Conservation (phyloP, 306 rosid genomes). For the Albizia julibrissin region DNA sequence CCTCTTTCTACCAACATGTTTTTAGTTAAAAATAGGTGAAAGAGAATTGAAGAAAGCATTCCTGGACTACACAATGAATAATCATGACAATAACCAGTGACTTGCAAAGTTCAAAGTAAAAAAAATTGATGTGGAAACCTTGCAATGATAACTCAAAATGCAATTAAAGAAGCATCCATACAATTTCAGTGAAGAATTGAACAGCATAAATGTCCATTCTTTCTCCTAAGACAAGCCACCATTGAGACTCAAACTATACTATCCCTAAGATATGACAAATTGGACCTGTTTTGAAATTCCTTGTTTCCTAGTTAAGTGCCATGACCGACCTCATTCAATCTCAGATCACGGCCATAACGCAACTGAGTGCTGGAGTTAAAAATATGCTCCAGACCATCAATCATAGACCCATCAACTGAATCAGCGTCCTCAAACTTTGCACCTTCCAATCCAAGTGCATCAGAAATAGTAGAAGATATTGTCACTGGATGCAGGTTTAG, state of each 20-base stretch:
- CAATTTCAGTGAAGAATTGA: not conserved
- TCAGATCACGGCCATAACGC: conserved; percentile 94
- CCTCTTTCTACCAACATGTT: not conserved
- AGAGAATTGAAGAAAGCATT: conserved; percentile 13
- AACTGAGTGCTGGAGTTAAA: conserved; percentile 96
- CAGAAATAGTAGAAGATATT: conserved; percentile 87
- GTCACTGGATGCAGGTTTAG: conserved; percentile 93
- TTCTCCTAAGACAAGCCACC: conserved; percentile 28
- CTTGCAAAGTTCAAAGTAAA: conserved; percentile 3
- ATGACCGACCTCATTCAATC: conserved; percentile 86
- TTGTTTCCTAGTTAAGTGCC: conserved; percentile 14
- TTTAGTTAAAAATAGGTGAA: conserved; percentile 5
- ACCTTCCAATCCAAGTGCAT: conserved; percentile 79
- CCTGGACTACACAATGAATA: not conserved
- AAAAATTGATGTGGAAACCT: conserved; percentile 20
- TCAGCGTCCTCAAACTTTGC: conserved; percentile 90
- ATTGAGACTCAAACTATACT: conserved; percentile 19
- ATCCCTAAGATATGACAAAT: conserved; percentile 20
- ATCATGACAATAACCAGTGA: conserved; percentile 15
- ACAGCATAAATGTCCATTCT: not conserved
- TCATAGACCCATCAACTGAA: conserved; percentile 85
- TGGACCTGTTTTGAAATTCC: conserved; percentile 14
- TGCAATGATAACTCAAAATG: conserved; percentile 4
- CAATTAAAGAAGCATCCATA: not conserved
- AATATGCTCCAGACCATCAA: conserved; percentile 98